These are phyloP conservation scores for Calonectria fujianensis DNA, from an alignment of 2,329 filamentous ascomycete species.

Conservation along the genomic window DNA sequence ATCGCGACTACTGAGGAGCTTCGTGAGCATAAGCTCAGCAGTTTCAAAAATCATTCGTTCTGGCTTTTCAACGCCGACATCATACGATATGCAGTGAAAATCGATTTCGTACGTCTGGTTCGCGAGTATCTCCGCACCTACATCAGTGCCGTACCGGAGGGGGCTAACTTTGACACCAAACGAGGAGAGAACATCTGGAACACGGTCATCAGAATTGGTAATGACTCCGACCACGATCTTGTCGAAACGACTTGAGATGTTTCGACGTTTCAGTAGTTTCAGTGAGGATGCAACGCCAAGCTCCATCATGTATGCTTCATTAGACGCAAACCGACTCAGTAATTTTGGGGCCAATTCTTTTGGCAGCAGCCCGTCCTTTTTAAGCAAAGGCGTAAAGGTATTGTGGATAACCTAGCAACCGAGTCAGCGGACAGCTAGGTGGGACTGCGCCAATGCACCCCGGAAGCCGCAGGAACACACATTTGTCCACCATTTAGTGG, in stretches of 20 bases:
- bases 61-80: constrained; percentile 77
- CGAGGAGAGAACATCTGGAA: constrained; percentile 47
- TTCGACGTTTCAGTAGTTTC: constrained; percentile 7
- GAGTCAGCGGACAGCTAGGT: not conserved
- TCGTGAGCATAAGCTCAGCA: constrained; percentile 65
- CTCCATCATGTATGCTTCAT: constrained; percentile 43
- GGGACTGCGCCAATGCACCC: not conserved
- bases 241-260: constrained; percentile 25
- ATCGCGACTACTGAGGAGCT: constrained; percentile 37
- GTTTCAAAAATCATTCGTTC: constrained; percentile 73
- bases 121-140: not conserved
- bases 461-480: constrained; percentile 23
- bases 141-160: constrained; percentile 31
- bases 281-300: constrained; percentile 24
- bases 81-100: constrained; percentile 72
- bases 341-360: constrained; percentile 44
- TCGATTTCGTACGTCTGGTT: constrained; percentile 35
- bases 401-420: constrained; percentile 45
- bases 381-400: constrained; percentile 43
- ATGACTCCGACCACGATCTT: constrained; percentile 46
- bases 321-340: constrained; percentile 42
- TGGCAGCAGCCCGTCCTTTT: constrained; percentile 25
- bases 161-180: constrained; percentile 45
- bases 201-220: constrained; percentile 49
- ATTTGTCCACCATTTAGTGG: constrained; percentile 51